Percentiles rank a stretch among this genome's conserved stretches.
Evolutionary conservation across 2,329 filamentous ascomycete genomes (phyloP).

Genomic region (Westerdykella sp.): DNA sequence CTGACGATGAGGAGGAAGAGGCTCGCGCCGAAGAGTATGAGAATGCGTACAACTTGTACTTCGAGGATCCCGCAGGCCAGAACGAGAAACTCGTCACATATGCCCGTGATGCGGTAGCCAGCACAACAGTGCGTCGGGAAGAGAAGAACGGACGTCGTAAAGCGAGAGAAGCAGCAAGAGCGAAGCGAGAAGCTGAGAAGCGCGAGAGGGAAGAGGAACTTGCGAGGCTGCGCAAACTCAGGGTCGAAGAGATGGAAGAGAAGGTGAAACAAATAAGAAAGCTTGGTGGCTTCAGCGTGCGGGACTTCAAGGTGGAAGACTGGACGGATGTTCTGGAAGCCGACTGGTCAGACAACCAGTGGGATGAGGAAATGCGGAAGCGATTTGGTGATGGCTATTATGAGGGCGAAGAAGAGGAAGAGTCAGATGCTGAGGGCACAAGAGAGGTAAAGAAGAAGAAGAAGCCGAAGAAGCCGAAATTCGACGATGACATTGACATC

Average conservation of each 20-base stretch:
- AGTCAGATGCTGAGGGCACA: slow-evolving; percentile 28
- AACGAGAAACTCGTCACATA: slow-evolving; percentile 87
- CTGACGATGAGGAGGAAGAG: slow-evolving; percentile 76
- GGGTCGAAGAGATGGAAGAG: slow-evolving; percentile 81
- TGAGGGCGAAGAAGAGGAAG: slow-evolving; percentile 54
- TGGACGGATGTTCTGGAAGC: slow-evolving; percentile 81
- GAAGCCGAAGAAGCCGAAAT: slow-evolving; percentile 74
- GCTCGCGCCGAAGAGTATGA: slow-evolving; percentile 79
- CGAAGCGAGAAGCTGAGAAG: slow-evolving; percentile 73
- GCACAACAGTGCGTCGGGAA: slow-evolving; percentile 79
- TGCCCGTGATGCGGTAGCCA: slow-evolving; percentile 75
- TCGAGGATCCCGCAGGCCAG: slow-evolving; percentile 82
- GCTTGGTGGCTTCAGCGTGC: slow-evolving; percentile 71
- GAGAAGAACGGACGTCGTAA: slow-evolving; percentile 71
- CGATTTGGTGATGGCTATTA: slow-evolving; percentile 92
- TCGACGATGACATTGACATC: slow-evolving; percentile 98
- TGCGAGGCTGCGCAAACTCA: slow-evolving; percentile 75
- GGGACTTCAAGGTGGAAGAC: slow-evolving; percentile 64
- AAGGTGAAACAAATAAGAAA: slow-evolving; percentile 85
- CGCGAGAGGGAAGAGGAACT: slow-evolving; percentile 71
- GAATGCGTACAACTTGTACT: slow-evolving; percentile 89
- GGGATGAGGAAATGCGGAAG: slow-evolving; percentile 85
- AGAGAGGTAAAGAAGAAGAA: slow-evolving; percentile 45
- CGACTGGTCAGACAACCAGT: slow-evolving; percentile 80
- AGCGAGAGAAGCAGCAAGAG: slow-evolving; percentile 69